Base-by-base conservation (phyloP, 2,329 filamentous ascomycete species). In the Fusarium vanettenii region DNA sequence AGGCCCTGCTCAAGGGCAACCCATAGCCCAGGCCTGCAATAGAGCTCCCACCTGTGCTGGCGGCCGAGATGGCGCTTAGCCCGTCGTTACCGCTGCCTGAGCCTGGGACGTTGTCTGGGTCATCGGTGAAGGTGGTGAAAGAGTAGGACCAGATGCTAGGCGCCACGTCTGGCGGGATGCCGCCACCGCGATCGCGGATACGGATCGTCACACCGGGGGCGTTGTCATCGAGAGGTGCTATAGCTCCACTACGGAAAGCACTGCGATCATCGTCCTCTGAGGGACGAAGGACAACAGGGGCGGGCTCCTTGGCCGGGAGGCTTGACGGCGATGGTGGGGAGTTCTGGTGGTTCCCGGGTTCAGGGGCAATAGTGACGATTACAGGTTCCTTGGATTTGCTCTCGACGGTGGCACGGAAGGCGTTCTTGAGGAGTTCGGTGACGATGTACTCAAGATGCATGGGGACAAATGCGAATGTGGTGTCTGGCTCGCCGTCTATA, bases 371-470 rank as follows among this genome's bases (percentile, higher is more conserved):
- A 16, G 97, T 99, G 70, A 98, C 92, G 75, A 98, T 94, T 45
- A 99, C 89, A 2, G 96, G 94, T 74, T 97, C 93, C 48, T 90
- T 88, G 76, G 93, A 92, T n/a, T 92, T 91, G 67, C 90, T 92
- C 83, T 99, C 97, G 11, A 98, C 92, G 0, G 95, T 97, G 5
- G 97, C 96, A 50, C 97, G 91, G 85, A 98, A 99, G 1, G 95
- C 94, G 80, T 99, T 99, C 84, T 99, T 99, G 68, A 99, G 89
- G 2, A 99, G 89, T 83, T 99, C 97, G 0, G 96, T 99, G 74
- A 98, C 90, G 74, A 99, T 98, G 83, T 99, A 99, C 84, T 98
- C 96, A 27, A 99, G 89, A 82, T 99, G 97, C 82, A 97, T 97
- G 16, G 97, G 97, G 10, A 99, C 92, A 80, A 97, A 97, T 22